Percentiles rank a stretch among this genome's conserved stretches.
These are phyloP conservation scores for Phytophthora sansomeana DNA, from an alignment of 352 stramenopile species.

Conservation along the genomic window DNA sequence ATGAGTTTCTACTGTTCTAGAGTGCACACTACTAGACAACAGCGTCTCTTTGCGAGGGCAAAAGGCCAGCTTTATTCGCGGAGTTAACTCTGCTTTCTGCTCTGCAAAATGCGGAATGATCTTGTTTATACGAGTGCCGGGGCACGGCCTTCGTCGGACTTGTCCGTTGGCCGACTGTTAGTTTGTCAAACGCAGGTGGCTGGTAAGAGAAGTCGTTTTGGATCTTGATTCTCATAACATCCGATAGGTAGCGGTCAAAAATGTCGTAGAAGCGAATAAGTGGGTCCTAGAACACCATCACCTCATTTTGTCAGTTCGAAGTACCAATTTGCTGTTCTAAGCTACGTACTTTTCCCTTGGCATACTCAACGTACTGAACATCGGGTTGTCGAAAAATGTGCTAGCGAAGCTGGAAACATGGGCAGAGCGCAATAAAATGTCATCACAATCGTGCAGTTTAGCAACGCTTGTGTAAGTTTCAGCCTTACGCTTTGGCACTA, in stretches of 20 bases:
- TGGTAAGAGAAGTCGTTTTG: too few species aligned
- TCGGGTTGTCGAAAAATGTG: conserved; percentile 68
- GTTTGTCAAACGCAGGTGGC: too few species aligned
- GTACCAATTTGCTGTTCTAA: neutral
- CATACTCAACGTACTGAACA: conserved; percentile 60
- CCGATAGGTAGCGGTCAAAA: conserved; percentile 56
- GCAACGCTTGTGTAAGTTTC: neutral
- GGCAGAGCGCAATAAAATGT: conserved; percentile 2
- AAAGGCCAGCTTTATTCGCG: too few species aligned
- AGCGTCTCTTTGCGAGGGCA: too few species aligned
- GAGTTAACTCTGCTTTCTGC: too few species aligned
- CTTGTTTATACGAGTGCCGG: too few species aligned
- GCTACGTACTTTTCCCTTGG: conserved; percentile 51
- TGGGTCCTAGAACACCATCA: conserved; percentile 39
- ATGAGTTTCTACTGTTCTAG: too few species aligned
- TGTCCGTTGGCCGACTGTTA: too few species aligned
- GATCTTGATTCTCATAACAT: too few species aligned
- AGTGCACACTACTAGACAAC: too few species aligned
- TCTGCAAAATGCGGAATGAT: too few species aligned
- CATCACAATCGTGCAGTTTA: neutral
- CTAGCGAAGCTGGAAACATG: conserved; percentile 62
- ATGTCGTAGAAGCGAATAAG: conserved; percentile 79
- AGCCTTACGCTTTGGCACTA: conserved; percentile 62
- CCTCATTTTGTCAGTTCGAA: neutral
- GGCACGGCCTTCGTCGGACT: too few species aligned